phyloP scores from a whole-genome alignment of 345 rosid species.

The Erodium maritimum region DNA sequence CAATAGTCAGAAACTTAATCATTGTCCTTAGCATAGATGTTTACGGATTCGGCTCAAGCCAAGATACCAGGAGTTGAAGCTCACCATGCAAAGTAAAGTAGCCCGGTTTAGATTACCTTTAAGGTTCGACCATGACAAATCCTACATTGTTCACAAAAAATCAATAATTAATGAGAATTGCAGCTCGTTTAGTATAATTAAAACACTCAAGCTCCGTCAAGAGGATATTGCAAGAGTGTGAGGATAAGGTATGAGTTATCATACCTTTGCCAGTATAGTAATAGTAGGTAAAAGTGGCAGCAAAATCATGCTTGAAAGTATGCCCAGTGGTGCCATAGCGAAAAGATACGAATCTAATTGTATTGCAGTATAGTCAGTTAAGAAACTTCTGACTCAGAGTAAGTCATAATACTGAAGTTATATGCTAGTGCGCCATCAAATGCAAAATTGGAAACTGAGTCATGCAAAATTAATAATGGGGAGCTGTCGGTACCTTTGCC shows the following conservation, averaged over 20 bases:
- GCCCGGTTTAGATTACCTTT: background rate
- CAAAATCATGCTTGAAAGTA: background rate
- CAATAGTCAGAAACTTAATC: background rate
- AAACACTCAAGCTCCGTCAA: background rate
- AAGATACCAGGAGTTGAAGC: background rate
- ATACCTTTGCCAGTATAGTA: background rate
- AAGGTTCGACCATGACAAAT: background rate
- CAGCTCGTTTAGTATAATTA: background rate
- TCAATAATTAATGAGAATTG: background rate
- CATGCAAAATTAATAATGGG: background rate
- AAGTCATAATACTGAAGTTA: background rate
- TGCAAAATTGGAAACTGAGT: background rate
- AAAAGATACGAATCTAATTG: background rate
- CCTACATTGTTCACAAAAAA: background rate
- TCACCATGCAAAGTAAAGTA: background rate
- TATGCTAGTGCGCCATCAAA: background rate
- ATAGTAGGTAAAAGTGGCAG: background rate
- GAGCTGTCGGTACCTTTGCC: no score
- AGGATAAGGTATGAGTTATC: background rate
- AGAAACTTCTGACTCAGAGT: no score
- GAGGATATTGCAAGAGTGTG: background rate
- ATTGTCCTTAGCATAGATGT: background rate
- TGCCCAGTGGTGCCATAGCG: background rate
- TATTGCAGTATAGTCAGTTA: no score
- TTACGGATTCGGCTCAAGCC: background rate